phyloP scores from a whole-genome alignment of 1,284 basidiomycete genomes.

The Porogramme epimiltina region DNA sequence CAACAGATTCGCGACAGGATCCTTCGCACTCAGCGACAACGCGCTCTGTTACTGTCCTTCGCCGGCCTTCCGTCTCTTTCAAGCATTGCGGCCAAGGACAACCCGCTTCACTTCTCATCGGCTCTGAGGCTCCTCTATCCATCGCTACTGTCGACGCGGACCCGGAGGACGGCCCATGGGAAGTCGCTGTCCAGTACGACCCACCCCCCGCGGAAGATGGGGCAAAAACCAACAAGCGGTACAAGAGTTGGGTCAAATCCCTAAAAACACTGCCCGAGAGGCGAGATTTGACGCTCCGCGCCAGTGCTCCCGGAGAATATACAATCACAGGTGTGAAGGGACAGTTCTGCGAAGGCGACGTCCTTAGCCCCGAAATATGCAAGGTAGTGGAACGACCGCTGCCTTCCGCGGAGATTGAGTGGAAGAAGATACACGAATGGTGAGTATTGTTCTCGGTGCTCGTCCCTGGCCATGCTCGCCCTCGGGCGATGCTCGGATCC shows the following conservation, averaged over 20 bases:
- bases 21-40: slow-evolving; percentile 44
- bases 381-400: slow-evolving; percentile 73
- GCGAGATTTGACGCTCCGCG: slow-evolving; percentile 53
- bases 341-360: slow-evolving; percentile 77
- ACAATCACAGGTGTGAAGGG: slow-evolving; percentile 75
- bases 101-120: slow-evolving; percentile 77
- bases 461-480: not conserved
- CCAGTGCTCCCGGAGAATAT: slow-evolving; percentile 79
- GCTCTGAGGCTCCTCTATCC: slow-evolving; percentile 55
- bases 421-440: slow-evolving; percentile 93
- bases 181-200: slow-evolving; percentile 61
- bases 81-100: slow-evolving; percentile 70
- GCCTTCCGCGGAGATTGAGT: slow-evolving; percentile 83
- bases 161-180: slow-evolving; percentile 66
- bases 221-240: slow-evolving; percentile 40
- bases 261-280: slow-evolving; percentile 50
- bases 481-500: not conserved
- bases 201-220: slow-evolving; percentile 44
- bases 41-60: slow-evolving; percentile 73
- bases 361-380: slow-evolving; percentile 81
- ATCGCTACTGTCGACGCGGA: slow-evolving; percentile 57
- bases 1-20: slow-evolving; percentile 23
- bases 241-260: slow-evolving; percentile 64
- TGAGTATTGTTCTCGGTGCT: slow-evolving; percentile 36
- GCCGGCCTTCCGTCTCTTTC: slow-evolving; percentile 79